phyloP scores from a whole-genome alignment of 2,329 filamentous ascomycete species.

The Fusarium cicatricum region DNA sequence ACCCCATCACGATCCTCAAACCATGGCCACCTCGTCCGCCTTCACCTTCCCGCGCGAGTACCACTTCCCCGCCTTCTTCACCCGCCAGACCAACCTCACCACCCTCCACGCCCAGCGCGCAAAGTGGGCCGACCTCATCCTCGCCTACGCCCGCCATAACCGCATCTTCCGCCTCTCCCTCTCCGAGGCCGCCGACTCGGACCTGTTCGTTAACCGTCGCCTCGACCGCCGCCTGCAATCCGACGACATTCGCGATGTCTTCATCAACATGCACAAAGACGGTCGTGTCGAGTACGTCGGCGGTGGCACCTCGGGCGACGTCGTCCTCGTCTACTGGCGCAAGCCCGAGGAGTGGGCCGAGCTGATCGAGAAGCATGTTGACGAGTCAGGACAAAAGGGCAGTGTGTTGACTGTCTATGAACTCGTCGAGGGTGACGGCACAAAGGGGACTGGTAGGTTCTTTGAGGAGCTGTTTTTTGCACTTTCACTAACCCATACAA shows the following conservation, averaged over 20 bases:
- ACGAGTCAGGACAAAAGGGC: slow-evolving; percentile 88
- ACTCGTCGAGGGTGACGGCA: slow-evolving; percentile 85
- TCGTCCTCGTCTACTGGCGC: slow-evolving; percentile 84
- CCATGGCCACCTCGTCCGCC: slow-evolving; percentile 32
- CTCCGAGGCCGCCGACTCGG: slow-evolving; percentile 59
- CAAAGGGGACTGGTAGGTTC: slow-evolving; percentile 68
- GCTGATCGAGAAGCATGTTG: slow-evolving; percentile 80
- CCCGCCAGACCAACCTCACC: slow-evolving; percentile 76
- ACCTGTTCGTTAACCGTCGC: slow-evolving; percentile 65
- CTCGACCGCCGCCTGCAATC: slow-evolving; percentile 61
- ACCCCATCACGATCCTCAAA: slow-evolving; percentile 19
- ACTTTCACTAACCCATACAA: slow-evolving; percentile 11
- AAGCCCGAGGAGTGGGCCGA: slow-evolving; percentile 91
- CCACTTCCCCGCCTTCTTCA: slow-evolving; percentile 87
- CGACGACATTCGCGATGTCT: slow-evolving; percentile 63
- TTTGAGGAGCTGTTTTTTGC: neutral
- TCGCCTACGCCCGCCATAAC: slow-evolving; percentile 82
- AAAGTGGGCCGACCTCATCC: slow-evolving; percentile 88
- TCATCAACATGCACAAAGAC: slow-evolving; percentile 67
- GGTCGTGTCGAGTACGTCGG: slow-evolving; percentile 72
- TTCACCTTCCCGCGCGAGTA: slow-evolving; percentile 72
- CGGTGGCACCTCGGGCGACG: slow-evolving; percentile 48
- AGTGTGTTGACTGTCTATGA: slow-evolving; percentile 93
- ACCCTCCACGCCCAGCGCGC: slow-evolving; percentile 79
- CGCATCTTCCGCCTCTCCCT: slow-evolving; percentile 79